Evolutionary conservation across 768 basidiomycete genomes (phyloP), one percentile per base, ranked within the genome.

Genomic region (Rhodotorula diobovata): DNA sequence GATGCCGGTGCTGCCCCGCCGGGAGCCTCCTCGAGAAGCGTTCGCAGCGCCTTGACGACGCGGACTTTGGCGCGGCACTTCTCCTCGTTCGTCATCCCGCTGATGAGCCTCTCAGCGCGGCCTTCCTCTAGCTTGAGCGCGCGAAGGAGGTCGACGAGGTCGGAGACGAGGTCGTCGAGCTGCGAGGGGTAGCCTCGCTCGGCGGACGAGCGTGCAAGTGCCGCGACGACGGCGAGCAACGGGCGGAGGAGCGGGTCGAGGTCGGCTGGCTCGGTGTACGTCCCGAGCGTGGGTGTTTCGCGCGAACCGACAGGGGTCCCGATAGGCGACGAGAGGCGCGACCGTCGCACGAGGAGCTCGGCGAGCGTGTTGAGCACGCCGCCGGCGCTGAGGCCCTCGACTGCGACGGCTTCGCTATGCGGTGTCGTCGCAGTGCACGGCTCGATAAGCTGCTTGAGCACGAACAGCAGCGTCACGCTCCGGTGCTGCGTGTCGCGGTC

Each of bases 101-200:
- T 25, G 2, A 48, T 12, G 23, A 61, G 30, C 12, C 60, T 4
- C 60, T 45, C 32, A 0, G 46, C 60, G 7, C 60, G 25, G 23
- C 55, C 35, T 2, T 37, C 41, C 21, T 41, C 62, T 25, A 25
- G 21, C 61, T 21, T 45, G 20, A 74, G 39, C 16, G 39, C 14
- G 20, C 48, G 57, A 7, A 74, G 18, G 25, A 63, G 30, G 15
- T 48, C 67, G 41, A 70, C 34, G 0, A 66, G 5, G 48, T 67
- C 66, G 9, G 67, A 46, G 11, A 61, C 63, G 50, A 71, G 48
- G 53, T 66, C 64, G 39, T 74, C 68, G 21, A 70, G 30, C 59
- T 70, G 65, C n/a, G 63, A 61, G 15, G 62, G 37, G 53, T 70
- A 70, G 25, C 67, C 60, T 7, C 23, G 16, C 32, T 2, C 8